These are phyloP conservation scores for Vitis hybrid DNA, from an alignment of 177 flowering plant genomes.

Conservation along the genomic window DNA sequence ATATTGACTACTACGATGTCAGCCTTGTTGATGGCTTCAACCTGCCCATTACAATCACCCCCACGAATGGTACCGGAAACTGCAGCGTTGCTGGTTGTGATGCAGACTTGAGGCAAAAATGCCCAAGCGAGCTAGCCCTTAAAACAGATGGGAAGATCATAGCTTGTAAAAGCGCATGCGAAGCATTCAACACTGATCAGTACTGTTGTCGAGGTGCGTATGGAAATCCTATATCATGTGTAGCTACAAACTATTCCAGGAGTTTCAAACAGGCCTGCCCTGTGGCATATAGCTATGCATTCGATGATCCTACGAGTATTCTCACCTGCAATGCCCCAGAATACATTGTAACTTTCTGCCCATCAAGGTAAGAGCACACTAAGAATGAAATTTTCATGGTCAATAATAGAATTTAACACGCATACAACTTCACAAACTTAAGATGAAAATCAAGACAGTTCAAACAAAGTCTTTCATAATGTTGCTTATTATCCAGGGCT, in stretches of 20 bases:
- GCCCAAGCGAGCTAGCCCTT: constrained; percentile 34
- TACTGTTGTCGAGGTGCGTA: constrained; percentile 45
- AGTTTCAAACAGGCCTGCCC: constrained; percentile 44
- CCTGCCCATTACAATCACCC: constrained; percentile 27
- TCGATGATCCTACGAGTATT: constrained; percentile 36
- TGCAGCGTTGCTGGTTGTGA: constrained; percentile 47
- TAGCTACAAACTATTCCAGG: constrained; percentile 39
- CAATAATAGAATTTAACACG: too few relatives aligned
- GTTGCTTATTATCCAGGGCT: too few relatives aligned
- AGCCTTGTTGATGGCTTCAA: constrained; percentile 51
- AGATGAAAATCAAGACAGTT: too few relatives aligned
- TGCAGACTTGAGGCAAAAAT: constrained; percentile 35
- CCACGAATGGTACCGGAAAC: constrained; percentile 33
- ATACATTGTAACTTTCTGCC: constrained; percentile 32
- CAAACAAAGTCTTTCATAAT: too few relatives aligned
- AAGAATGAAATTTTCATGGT: too few relatives aligned
- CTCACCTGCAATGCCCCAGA: constrained; percentile 33
- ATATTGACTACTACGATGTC: constrained; percentile 31
- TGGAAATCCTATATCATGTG: constrained; percentile 27
- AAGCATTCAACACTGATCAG: constrained; percentile 38
- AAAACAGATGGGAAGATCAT: constrained; percentile 24
- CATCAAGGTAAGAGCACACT: constrained; percentile 31
- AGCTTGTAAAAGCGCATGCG: constrained; percentile 46
- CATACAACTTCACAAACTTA: too few relatives aligned
- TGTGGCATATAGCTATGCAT: constrained; percentile 42